A percentile compares a stretch with the other conserved stretches of the same genome.
phyloP scores from a whole-genome alignment of 2,329 filamentous ascomycete species.

The Coniochaeta sp. region DNA sequence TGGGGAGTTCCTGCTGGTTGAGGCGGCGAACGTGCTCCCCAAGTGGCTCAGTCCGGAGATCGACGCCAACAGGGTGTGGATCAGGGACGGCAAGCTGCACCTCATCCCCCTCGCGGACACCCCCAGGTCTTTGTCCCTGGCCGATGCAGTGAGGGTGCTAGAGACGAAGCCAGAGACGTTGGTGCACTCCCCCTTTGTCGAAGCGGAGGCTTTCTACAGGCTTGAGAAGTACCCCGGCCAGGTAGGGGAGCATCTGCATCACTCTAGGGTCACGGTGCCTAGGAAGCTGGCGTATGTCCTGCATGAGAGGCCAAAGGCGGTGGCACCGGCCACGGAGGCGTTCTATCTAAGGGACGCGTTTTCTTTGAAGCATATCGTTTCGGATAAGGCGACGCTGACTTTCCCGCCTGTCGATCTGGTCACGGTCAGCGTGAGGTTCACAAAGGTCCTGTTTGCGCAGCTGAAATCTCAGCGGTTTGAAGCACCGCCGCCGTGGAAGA shows the following conservation, averaged over 20 bases:
- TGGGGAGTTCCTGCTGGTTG: conserved; percentile 90
- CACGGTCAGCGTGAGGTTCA: conserved; percentile 72
- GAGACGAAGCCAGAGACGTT: conserved; percentile 47
- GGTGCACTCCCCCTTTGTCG: conserved; percentile 65
- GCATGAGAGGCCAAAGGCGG: conserved; percentile 64
- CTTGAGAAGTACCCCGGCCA: conserved; percentile 75
- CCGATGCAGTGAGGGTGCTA: conserved; percentile 59
- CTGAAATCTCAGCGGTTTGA: conserved; percentile 79
- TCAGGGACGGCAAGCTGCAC: conserved; percentile 67
- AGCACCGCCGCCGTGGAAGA: conserved; percentile 48
- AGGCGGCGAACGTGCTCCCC: conserved; percentile 82
- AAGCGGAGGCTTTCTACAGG: conserved; percentile 87
- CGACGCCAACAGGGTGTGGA: conserved; percentile 83
- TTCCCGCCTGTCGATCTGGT: conserved; percentile 79
- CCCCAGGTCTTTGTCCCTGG: conserved; percentile 47
- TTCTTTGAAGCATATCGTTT: conserved; percentile 61
- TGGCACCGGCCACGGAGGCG: conserved; percentile 78
- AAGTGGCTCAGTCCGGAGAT: conserved; percentile 89
- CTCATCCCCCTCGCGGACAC: conserved; percentile 57
- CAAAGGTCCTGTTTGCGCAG: conserved; percentile 84
- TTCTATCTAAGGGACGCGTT: conserved; percentile 89
- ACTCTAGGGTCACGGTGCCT: conserved; percentile 66
- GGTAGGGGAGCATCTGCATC: conserved; percentile 69
- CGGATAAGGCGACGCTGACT: conserved; percentile 41
- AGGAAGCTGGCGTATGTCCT: conserved; percentile 76